These are phyloP conservation scores for Thermothielavioides terrestris DNA, from an alignment of 495 filamentous ascomycete genomes.

Conservation along the genomic window DNA sequence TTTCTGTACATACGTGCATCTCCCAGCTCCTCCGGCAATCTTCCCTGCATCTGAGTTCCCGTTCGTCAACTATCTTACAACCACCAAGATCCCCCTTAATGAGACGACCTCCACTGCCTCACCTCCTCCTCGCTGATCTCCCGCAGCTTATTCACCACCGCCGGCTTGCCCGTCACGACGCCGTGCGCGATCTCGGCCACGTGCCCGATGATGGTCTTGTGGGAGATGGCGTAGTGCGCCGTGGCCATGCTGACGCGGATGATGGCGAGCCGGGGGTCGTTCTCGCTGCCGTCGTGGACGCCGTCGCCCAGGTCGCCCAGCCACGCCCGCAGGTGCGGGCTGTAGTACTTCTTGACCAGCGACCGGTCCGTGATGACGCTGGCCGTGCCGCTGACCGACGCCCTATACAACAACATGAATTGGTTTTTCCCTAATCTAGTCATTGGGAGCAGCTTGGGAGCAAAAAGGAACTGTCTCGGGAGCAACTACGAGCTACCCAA, in stretches of 20 bases:
- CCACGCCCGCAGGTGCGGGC: constrained; percentile 70
- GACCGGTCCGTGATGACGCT: constrained; percentile 58
- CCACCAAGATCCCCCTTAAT: constrained; percentile 14
- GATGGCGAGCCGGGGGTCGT: constrained; percentile 71
- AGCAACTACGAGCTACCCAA: too few relatives aligned
- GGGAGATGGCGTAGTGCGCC: constrained; percentile 51
- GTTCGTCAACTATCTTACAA: background rate
- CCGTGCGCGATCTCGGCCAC: constrained; percentile 69
- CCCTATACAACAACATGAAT: too few relatives aligned
- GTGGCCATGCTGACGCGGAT: constrained; percentile 57
- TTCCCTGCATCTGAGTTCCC: background rate
- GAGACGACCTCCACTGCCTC: constrained; percentile 37
- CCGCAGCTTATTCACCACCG: constrained; percentile 67
- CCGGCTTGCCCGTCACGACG: constrained; percentile 59
- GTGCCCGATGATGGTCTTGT: constrained; percentile 47
- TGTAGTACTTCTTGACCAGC: constrained; percentile 69
- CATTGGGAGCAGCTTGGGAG: too few relatives aligned
- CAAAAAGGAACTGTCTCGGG: too few relatives aligned
- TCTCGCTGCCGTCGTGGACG: constrained; percentile 69
- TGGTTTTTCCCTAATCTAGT: too few relatives aligned
- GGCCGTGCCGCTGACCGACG: constrained; percentile 69
- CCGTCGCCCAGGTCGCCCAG: constrained; percentile 86
- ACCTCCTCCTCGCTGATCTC: constrained; percentile 66
- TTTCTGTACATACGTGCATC: too few relatives aligned
- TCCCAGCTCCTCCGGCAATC: too few relatives aligned